phyloP scores from a whole-genome alignment of 306 rosid genomes.

The Adenanthera pavonina region DNA sequence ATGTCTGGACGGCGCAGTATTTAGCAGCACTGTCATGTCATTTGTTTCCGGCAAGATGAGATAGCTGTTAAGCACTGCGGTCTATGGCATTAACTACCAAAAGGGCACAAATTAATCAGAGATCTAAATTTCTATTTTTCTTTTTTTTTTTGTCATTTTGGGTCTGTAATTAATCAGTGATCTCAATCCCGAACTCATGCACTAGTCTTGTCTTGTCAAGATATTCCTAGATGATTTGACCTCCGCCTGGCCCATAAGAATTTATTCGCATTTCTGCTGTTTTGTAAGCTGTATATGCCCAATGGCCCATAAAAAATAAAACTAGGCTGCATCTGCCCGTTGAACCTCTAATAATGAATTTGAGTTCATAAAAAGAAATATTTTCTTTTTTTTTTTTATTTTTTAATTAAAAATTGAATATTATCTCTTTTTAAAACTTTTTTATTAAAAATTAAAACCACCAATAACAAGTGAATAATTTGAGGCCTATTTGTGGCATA shows the following conservation, averaged over 20 bases:
- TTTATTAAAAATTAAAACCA: neutral
- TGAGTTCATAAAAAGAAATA: neutral
- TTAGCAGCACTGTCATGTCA: neutral
- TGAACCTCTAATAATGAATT: neutral
- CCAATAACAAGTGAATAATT: neutral
- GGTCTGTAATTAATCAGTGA: neutral
- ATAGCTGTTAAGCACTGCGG: neutral
- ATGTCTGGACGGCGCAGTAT: constrained; percentile 30
- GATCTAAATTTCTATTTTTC: neutral
- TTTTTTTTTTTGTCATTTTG: neutral
- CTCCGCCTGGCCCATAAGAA: neutral
- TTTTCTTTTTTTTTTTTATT: neutral
- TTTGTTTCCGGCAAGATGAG: neutral
- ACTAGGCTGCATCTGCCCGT: neutral
- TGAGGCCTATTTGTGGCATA: too few relatives aligned
- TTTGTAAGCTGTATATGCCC: neutral
- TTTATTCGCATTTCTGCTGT: neutral
- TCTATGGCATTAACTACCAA: neutral
- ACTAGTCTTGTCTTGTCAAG: neutral
- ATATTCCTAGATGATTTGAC: neutral
- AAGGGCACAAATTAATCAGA: neutral
- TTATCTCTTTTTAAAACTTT: too few relatives aligned
- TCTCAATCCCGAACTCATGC: neutral
- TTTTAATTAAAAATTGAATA: neutral
- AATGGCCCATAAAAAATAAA: too few relatives aligned